Conservation (phyloP, 208 protist genomes). For the Trypanosoma vivax region DNA sequence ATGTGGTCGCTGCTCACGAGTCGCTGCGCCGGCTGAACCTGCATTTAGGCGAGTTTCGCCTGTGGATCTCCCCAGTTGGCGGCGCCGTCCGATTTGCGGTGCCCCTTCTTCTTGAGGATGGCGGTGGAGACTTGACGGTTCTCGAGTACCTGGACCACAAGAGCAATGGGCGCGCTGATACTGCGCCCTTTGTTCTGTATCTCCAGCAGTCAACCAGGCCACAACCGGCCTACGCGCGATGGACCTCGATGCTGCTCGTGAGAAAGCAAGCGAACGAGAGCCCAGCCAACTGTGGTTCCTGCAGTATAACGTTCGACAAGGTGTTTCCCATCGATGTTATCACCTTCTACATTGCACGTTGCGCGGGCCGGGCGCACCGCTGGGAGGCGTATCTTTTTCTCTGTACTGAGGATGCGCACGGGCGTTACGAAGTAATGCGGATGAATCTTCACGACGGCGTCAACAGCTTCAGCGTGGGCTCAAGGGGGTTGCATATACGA, state of each 20-base stretch:
- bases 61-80: constrained; percentile 27
- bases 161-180: background rate
- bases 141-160: constrained; percentile 7
- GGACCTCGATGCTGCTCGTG: background rate
- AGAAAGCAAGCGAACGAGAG: background rate
- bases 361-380: background rate
- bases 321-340: constrained; percentile 1
- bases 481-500: background rate
- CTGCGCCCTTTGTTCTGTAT: constrained; percentile 42
- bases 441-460: background rate
- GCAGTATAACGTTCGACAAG: background rate
- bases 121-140: background rate
- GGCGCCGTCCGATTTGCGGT: constrained; percentile 21
- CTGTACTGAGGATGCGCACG: background rate
- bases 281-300: background rate
- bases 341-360: background rate
- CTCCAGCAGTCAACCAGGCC: constrained; percentile 34
- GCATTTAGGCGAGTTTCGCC: constrained; percentile 24
- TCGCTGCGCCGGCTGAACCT: constrained; percentile 21
- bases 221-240: background rate
- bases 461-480: background rate
- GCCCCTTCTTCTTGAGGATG: constrained; percentile 27
- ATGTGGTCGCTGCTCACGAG: constrained; percentile 31
- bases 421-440: background rate
- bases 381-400: background rate